Evolutionary conservation across 179 eudicot genomes (phyloP).

Genomic region (Silene noctiflora): DNA sequence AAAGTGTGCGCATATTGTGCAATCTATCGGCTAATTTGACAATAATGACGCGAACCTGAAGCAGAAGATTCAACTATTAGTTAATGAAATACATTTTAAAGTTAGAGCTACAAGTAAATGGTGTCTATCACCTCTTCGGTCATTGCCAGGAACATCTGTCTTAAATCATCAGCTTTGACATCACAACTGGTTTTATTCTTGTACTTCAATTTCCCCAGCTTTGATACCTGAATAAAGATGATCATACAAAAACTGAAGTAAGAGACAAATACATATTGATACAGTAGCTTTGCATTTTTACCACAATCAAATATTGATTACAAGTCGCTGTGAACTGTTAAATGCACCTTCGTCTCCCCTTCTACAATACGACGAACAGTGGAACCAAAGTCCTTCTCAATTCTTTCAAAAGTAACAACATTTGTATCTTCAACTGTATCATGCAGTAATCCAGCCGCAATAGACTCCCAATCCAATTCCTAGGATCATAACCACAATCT

Average conservation of each 20-base stretch:
- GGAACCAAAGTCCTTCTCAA: slow-evolving; percentile 81
- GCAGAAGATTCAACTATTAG: slow-evolving; percentile 17
- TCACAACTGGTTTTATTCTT: slow-evolving; percentile 76
- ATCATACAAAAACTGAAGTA: slow-evolving; percentile 9
- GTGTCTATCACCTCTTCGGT: slow-evolving; percentile 70
- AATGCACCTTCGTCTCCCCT: slow-evolving; percentile 92
- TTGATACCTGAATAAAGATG: slow-evolving; percentile 61
- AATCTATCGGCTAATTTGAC: slow-evolving; percentile 96
- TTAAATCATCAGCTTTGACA: slow-evolving; percentile 92
- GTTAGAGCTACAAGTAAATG: neutral
- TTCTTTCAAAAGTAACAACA: slow-evolving; percentile 79
- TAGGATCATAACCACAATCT: slow-evolving; percentile 30
- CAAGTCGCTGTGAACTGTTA: slow-evolving; percentile 12
- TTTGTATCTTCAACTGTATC: slow-evolving; percentile 98
- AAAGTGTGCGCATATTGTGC: slow-evolving; percentile 97
- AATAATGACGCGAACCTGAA: slow-evolving; percentile 95
- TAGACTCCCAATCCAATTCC: slow-evolving; percentile 99
- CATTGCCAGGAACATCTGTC: slow-evolving; percentile 99
- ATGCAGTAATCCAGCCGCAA: slow-evolving; percentile 95
- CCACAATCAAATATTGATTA: slow-evolving; percentile 7
- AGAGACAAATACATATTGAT: neutral
- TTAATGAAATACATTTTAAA: neutral
- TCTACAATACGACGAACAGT: slow-evolving; percentile 92
- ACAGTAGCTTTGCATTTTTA: neutral
- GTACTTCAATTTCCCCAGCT: slow-evolving; percentile 87